phyloP scores from a whole-genome alignment of 1,284 basidiomycete species.

The Clitocybe nebularis region DNA sequence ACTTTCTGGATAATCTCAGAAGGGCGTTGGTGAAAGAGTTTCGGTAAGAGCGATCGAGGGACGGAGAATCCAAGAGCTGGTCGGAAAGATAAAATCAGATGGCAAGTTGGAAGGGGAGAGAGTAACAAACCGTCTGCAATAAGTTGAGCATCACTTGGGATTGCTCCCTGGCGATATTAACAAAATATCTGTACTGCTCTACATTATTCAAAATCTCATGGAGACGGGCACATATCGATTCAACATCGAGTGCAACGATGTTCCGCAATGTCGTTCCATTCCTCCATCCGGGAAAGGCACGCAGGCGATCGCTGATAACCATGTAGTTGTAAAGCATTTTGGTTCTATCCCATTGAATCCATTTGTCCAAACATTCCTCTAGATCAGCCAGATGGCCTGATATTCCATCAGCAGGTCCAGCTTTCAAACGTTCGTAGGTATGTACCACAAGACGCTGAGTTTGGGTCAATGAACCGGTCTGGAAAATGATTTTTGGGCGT shows the following conservation, averaged over 20 bases:
- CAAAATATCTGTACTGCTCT: slow-evolving; percentile 6
- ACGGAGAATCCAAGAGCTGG: slow-evolving; percentile 12
- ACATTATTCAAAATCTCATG: slow-evolving; percentile 2
- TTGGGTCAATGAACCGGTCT: not conserved
- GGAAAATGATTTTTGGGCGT: not conserved
- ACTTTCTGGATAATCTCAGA: slow-evolving; percentile 10
- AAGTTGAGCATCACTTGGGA: slow-evolving; percentile 13
- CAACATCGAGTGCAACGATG: slow-evolving; percentile 12
- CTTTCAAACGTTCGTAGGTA: slow-evolving; percentile 1
- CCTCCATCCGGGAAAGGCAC: slow-evolving; percentile 4
- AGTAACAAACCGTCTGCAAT: slow-evolving; percentile 9
- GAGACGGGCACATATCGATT: slow-evolving; percentile 11
- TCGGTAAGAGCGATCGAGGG: slow-evolving; percentile 8
- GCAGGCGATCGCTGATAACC: slow-evolving; percentile 5
- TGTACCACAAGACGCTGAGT: slow-evolving; percentile 11
- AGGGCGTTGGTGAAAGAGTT: slow-evolving; percentile 12
- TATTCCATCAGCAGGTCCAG: not conserved
- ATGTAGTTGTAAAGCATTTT: slow-evolving; percentile 2
- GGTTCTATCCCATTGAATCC: slow-evolving; percentile 9
- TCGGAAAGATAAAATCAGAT: not conserved
- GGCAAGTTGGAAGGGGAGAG: too few relatives aligned
- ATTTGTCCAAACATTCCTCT: not conserved
- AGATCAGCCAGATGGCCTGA: slow-evolving; percentile 5
- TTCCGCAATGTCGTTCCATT: slow-evolving; percentile 5
- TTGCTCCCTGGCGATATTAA: slow-evolving; percentile 6